Base-by-base conservation (phyloP, 2,329 filamentous ascomycete species). In the Myriangium duriaei region DNA sequence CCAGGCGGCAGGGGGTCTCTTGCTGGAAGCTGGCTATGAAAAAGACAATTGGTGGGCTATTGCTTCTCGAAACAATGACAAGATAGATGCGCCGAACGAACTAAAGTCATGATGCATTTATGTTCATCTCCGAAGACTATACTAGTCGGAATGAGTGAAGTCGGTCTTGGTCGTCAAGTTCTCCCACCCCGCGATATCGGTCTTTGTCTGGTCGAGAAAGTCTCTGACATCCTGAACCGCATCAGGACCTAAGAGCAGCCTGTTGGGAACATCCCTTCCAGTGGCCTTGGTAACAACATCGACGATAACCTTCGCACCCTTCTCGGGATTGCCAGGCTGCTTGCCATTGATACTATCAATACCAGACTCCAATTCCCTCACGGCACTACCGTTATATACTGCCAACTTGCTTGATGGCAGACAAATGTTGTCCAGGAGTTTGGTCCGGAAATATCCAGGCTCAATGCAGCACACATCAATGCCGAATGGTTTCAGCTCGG, bases 1-100 rank as follows among this genome's bases (percentile, higher is more conserved):
- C 41, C 57, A 59, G 35, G 68, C 71, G 11, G 87, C 80, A 13
- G 86, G 86, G 12, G 91, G 87, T 5, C 62, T 61, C 34, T 75
- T 95, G 11, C 51, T 91, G 15, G 78, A 83, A 47, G 76, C 75
- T 42, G 91, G 91, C 21, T 98, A 96, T 60, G 91, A 98, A 56
- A 87, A 79, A 64, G 91, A 96, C 56, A 98, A 98, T 62, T 96
- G 91, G 91, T 98, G 88, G 88, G 85, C 78, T 38, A 78, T 94
- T 55, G 71, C 36, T 13, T 24, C 7, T 13, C 30, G 36, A 5
- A 13, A 24, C n/a, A n/a, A n/a, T n/a, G n/a, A n/a, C n/a, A n/a
- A n/a, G n/a, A n/a, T n/a, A n/a, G n/a, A n/a, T n/a, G n/a, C 47
- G 12, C 32, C 34, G 37, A 42, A 44, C 19, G 36, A 35, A 28